These are phyloP conservation scores for Diaporthe sp. DNA, from an alignment of 2,329 filamentous ascomycete genomes.

Conservation along the genomic window DNA sequence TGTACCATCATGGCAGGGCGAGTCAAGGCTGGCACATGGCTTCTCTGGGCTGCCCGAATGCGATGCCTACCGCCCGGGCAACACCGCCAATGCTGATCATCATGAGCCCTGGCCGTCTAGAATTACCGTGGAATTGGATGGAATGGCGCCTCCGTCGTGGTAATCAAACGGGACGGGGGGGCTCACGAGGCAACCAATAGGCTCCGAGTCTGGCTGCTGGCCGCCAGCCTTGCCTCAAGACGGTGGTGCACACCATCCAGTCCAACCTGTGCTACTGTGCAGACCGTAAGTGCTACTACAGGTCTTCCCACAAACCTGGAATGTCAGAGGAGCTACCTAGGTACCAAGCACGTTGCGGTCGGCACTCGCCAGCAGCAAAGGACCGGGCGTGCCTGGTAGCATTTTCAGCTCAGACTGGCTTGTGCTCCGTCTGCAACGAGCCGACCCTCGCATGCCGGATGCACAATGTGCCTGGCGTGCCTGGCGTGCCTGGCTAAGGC, in stretches of 20 bases:
- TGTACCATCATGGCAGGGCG: not conserved
- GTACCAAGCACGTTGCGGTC: not conserved
- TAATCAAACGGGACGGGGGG: constrained; percentile 27
- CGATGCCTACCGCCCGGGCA: constrained; percentile 32
- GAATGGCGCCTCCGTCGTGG: constrained; percentile 30
- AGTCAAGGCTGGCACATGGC: constrained; percentile 11
- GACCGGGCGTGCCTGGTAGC: constrained; percentile 4
- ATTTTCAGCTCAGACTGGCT: constrained; percentile 22
- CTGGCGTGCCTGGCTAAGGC: constrained; percentile 31
- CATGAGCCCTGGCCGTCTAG: constrained; percentile 31
- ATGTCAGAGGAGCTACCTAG: not conserved
- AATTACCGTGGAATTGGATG: constrained; percentile 34
- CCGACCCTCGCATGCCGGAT: constrained; percentile 22
- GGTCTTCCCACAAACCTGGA: not conserved
- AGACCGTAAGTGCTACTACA: not conserved
- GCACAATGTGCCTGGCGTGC: constrained; percentile 30
- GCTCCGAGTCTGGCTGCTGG: constrained; percentile 1
- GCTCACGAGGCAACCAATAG: constrained; percentile 38
- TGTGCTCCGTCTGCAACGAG: constrained; percentile 32
- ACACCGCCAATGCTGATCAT: constrained; percentile 29
- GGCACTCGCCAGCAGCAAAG: not conserved
- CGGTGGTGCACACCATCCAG: constrained; percentile 6
- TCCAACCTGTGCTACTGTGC: not conserved
- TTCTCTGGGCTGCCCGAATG: constrained; percentile 16
- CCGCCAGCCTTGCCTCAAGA: constrained; percentile 35